Evolutionary conservation across 2,329 filamentous ascomycete species (phyloP).

Genomic region (Coniochaeta prunicola): DNA sequence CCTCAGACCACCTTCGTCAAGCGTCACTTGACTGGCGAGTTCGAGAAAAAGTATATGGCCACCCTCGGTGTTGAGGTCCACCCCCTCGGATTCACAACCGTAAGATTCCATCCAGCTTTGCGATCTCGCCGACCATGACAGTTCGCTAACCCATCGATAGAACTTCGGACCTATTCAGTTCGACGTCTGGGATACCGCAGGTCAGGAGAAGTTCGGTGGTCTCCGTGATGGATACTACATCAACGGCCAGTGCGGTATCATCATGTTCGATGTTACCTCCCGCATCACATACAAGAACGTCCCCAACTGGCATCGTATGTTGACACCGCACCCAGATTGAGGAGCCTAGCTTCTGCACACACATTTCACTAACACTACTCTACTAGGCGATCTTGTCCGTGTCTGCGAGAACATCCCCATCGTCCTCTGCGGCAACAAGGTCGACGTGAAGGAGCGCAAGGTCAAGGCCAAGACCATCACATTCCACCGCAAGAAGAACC

Average conservation of each 20-base stretch:
- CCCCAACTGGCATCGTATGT: conserved; percentile 99
- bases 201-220: conserved; percentile 99
- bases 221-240: conserved; percentile 99
- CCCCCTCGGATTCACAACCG: conserved; percentile 94
- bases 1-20: conserved; percentile 97
- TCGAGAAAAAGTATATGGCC: conserved; percentile 99
- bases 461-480: conserved; percentile 99
- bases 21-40: conserved; percentile 99
- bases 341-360: background rate
- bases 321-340: background rate
- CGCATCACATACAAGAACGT: conserved; percentile 99
- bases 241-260: conserved; percentile 99
- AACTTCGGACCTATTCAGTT: conserved; percentile 97
- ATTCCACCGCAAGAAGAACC: conserved; percentile 99
- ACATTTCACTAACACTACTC: background rate
- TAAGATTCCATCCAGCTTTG: conserved; percentile 48
- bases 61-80: conserved; percentile 99
- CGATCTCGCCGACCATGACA: background rate
- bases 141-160: conserved; percentile 32
- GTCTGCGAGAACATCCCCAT: conserved; percentile 99
- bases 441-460: conserved; percentile 99
- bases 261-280: conserved; percentile 99
- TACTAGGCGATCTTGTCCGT: conserved; percentile 85
- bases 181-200: conserved; percentile 98
- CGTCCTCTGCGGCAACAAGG: conserved; percentile 98